Conservation (phyloP, 2,329 filamentous ascomycete genomes). For the Fusarium incarnatum region DNA sequence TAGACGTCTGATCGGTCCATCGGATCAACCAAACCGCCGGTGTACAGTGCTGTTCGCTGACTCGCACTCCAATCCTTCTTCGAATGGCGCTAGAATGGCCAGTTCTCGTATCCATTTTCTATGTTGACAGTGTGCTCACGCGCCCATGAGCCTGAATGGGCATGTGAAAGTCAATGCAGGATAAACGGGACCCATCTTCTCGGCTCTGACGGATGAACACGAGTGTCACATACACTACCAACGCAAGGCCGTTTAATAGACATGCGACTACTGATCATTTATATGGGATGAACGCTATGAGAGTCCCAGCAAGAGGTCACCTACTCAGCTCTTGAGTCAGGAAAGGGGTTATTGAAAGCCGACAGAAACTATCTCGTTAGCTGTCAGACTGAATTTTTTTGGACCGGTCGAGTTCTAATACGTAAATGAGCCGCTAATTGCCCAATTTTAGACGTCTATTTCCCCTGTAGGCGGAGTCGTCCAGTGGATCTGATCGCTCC, state of each 20-base stretch:
- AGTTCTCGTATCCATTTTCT: conserved; percentile 35
- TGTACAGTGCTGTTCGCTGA: conserved; percentile 5
- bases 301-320: not conserved
- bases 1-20: conserved; percentile 1
- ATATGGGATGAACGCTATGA: not conserved
- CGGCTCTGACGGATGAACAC: conserved; percentile 31
- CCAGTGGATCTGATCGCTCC: conserved; percentile 40
- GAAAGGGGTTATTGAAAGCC: conserved; percentile 25
- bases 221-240: conserved; percentile 6
- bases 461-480: conserved; percentile 36
- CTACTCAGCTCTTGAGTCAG: not conserved
- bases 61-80: not conserved
- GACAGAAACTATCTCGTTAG: conserved; percentile 10
- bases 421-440: conserved; percentile 34
- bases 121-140: conserved; percentile 29
- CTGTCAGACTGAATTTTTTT: conserved; percentile 27
- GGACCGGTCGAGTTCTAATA: conserved; percentile 8
- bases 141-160: conserved; percentile 31
- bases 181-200: conserved; percentile 28
- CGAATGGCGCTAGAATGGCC: conserved; percentile 6
- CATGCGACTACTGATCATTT: not conserved
- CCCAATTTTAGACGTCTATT: conserved; percentile 35
- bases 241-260: conserved; percentile 4
- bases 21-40: conserved; percentile 32
- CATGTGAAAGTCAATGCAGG: conserved; percentile 31